Evolutionary conservation across 2,329 filamentous ascomycete species (phyloP).

Genomic region (Trichoderma semiorbis): DNA sequence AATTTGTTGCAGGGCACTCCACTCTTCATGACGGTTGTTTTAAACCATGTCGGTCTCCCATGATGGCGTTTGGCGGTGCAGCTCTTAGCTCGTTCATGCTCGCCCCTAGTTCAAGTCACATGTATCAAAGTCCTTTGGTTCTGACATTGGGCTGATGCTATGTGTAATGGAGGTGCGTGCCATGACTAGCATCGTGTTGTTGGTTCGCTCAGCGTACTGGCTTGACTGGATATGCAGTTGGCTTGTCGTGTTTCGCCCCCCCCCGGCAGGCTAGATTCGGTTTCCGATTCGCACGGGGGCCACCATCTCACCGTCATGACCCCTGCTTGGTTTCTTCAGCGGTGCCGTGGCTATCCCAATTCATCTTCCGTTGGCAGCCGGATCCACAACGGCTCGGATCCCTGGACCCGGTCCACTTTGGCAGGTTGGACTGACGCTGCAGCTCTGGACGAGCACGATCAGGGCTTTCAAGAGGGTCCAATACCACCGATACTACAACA

Average conservation of each 20-base stretch:
- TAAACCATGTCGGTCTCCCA: neutral
- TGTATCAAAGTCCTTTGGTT: neutral
- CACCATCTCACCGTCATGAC: neutral
- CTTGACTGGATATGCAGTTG: neutral
- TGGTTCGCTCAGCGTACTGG: neutral
- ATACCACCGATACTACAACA: neutral
- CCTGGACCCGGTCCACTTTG: neutral
- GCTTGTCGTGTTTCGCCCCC: neutral
- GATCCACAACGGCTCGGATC: neutral
- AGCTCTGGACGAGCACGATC: neutral
- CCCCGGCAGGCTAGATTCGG: neutral
- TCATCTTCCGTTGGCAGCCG: neutral
- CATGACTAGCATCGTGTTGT: neutral
- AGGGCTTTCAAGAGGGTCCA: neutral
- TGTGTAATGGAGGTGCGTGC: neutral
- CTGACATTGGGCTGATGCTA: neutral
- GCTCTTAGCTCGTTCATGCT: neutral
- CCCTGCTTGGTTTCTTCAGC: neutral
- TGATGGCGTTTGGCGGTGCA: neutral
- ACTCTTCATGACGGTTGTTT: neutral
- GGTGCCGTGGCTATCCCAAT: neutral
- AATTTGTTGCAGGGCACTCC: neutral
- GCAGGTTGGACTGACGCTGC: neutral
- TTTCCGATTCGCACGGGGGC: neutral
- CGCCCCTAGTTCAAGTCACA: neutral